Percentiles rank a stretch among this genome's conserved stretches.
Conservation (phyloP, 2,329 filamentous ascomycete species). For the Triangularia setosa region DNA sequence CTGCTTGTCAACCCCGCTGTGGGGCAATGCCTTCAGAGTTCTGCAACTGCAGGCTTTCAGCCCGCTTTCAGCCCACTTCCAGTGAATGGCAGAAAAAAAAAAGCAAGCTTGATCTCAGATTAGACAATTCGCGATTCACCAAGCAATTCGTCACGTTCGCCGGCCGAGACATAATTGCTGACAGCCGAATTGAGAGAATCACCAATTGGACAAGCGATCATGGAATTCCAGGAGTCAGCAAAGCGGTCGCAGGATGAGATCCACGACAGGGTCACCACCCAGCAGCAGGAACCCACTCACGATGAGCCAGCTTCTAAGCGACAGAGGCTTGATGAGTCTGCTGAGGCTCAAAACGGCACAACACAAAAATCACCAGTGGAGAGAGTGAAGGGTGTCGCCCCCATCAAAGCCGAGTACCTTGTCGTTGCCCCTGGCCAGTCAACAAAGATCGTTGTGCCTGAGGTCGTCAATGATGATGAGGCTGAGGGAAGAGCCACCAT, state of each 20-base stretch:
- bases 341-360: constrained; percentile 2
- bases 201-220: constrained; percentile 5
- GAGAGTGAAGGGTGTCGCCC: constrained; percentile 56
- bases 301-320: constrained; percentile 48
- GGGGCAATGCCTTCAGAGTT: constrained; percentile 9
- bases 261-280: constrained; percentile 18
- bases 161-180: not conserved
- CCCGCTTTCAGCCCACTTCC: not conserved
- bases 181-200: not conserved
- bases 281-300: constrained; percentile 21
- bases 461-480: constrained; percentile 44
- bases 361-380: constrained; percentile 21
- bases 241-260: constrained; percentile 20
- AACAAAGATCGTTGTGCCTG: constrained; percentile 15
- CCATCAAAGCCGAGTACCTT: constrained; percentile 66
- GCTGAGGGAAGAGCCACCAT: constrained; percentile 41
- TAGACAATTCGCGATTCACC: constrained; percentile 3
- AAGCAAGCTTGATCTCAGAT: not conserved
- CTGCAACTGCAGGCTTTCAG: not conserved
- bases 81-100: not conserved
- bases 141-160: not conserved
- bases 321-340: constrained; percentile 47
- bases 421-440: constrained; percentile 32
- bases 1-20: constrained; percentile 18
- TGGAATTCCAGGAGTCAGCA: constrained; percentile 21